phyloP scores from a whole-genome alignment of 495 filamentous ascomycete genomes.

The Venustampulla echinocandica region DNA sequence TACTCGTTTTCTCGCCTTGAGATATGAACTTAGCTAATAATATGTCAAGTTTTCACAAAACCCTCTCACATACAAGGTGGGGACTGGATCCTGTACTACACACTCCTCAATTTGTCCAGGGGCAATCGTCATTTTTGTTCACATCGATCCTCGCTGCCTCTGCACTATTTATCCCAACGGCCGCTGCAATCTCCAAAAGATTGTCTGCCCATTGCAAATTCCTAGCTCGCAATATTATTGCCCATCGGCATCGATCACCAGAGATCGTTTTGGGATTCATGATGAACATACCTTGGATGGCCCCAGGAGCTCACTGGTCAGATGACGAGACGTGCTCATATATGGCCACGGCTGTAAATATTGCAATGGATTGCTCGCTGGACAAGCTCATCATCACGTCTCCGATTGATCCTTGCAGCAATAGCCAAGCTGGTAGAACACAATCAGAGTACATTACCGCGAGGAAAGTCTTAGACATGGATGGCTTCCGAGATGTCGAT shows the following conservation, averaged over 20 bases:
- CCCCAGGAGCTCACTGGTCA: constrained; percentile 53
- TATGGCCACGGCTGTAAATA: constrained; percentile 57
- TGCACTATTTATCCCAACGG: constrained; percentile 53
- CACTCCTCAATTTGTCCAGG: constrained; percentile 52
- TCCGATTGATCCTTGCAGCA: constrained; percentile 36
- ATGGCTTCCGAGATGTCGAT: constrained; percentile 57
- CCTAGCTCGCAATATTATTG: constrained; percentile 51
- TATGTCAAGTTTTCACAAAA: constrained; percentile 50
- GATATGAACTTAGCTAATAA: constrained; percentile 6
- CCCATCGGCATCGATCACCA: constrained; percentile 52
- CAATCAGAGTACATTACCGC: constrained; percentile 59
- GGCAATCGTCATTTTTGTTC: constrained; percentile 59
- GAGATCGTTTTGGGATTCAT: constrained; percentile 69
- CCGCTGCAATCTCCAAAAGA: constrained; percentile 52
- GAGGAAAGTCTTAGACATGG: constrained; percentile 53
- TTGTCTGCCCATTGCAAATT: constrained; percentile 55
- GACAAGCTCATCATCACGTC: constrained; percentile 58
- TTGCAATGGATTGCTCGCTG: constrained; percentile 59
- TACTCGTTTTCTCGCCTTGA: background rate
- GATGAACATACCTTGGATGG: constrained; percentile 73
- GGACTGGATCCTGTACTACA: constrained; percentile 60
- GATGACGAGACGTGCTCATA: constrained; percentile 68
- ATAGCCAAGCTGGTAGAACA: constrained; percentile 39
- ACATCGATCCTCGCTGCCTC: constrained; percentile 60
- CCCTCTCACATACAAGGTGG: constrained; percentile 67